Evolutionary conservation across 331 rosid genomes (phyloP).

Genomic region (Quercus lobata): DNA sequence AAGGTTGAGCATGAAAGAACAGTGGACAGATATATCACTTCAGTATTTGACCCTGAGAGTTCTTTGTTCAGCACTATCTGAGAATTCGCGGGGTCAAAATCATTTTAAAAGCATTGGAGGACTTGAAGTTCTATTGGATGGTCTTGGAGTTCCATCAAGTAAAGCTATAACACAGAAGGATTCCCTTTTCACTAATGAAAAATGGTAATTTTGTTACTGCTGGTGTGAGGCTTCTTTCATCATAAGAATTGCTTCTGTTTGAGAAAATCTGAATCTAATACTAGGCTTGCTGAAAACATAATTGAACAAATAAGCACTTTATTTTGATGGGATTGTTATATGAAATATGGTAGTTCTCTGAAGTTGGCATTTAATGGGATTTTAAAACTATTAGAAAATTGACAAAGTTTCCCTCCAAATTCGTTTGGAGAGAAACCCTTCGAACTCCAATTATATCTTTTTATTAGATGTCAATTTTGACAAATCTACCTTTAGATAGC

Average conservation of each 20-base stretch:
- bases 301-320: background rate
- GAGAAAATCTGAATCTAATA: background rate
- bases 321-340: constrained; percentile 4
- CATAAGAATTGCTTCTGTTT: background rate
- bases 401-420: background rate
- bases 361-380: background rate
- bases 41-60: constrained; percentile 75
- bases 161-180: constrained; percentile 42
- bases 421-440: too few species aligned
- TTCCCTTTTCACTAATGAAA: constrained; percentile 42
- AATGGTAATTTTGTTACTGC: constrained; percentile 47
- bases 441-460: too few species aligned
- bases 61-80: constrained; percentile 66
- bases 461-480: too few species aligned
- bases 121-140: constrained; percentile 94
- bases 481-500: too few species aligned
- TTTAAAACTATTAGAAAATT: background rate
- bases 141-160: constrained; percentile 86
- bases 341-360: constrained; percentile 7
- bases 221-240: constrained; percentile 5
- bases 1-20: constrained; percentile 89
- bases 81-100: constrained; percentile 89
- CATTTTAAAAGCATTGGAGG: constrained; percentile 99
- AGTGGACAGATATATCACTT: constrained; percentile 66
- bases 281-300: background rate